Evolutionary conservation across 2,329 filamentous ascomycete genomes (phyloP), one percentile per base, ranked within the genome.

Genomic region (Mycosphaerelloides madeirae): DNA sequence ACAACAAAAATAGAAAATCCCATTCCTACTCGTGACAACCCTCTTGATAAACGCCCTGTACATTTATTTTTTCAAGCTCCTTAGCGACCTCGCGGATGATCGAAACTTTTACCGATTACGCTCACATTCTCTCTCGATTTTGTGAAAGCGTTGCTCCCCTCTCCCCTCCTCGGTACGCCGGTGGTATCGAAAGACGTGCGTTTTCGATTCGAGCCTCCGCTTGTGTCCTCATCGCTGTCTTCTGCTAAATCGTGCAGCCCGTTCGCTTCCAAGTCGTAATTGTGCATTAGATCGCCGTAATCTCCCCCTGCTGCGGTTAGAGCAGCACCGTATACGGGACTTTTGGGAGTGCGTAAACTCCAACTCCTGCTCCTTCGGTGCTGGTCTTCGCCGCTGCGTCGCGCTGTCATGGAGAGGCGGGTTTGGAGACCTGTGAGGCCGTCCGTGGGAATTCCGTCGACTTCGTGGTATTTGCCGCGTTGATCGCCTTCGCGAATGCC

Each of bases 361-460:
- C 61, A 65, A 22, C 64, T 68, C 58, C 81, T 83, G 60, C 80
- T 81, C 42, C 79, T 70, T 42, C 82, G 72, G 22, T 68, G 70
- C 35, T 81, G 78, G 55, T 70, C 66, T 12, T 82, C 78, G 55
- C 70, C 66, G 57, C 85, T 93, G 54, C 93, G 77, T 55, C 91
- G 78, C 6, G 85, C 77, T 64, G 97, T 93, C 88, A 98, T 96
- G 62, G 87, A 95, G 53, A 89, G 80, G 48, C 94, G 82, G 14
- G 93, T 97, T 61, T 93, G 87, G 55, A 95, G 79, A 53, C 86
- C 87, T 20, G 89, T 88, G 44, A 98, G 80, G 65, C 86, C 87
- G 64, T 98, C 93, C 12, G 90, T 96, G 11, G 91, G 93, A 3
- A 90, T 85, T 38, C 84, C 85, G 62, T 95, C 87, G 39, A 82